Evolutionary conservation across 495 filamentous ascomycete genomes (phyloP), one percentile per base, ranked within the genome.

Genomic region (Neurospora intermedia): DNA sequence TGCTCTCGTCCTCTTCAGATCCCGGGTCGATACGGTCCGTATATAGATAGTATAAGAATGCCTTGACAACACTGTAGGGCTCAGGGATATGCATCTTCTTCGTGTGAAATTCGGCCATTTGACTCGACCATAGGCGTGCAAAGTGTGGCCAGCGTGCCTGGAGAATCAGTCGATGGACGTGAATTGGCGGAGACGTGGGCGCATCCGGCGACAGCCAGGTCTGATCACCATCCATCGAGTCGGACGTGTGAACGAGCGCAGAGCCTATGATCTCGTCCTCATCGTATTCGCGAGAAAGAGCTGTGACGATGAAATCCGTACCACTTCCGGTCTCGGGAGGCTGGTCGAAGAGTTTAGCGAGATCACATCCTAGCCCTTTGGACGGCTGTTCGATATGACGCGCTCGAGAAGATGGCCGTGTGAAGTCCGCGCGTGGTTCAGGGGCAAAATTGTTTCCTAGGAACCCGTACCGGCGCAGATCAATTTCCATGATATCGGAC

Each of bases 81-180:
- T 98, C 96, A 0, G 96, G 94, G 54, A 99, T 97, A 82, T 98
- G 96, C 92, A 99, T 94, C 79, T 92, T 92, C 77, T 94, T 94
- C 15, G 92, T 93, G 80, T 98, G 96, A 77, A 96, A 98, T 79
- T 99, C 96, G 11, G 91, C 89, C 96, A 99, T 98, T 76, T 97
- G 93, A 11, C 95, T 89, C 23, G 92, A 88, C 81, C 96, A 98
- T 6, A 99, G 82, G 11, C 95, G 90, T 35, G 90, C 89, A 81
- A 99, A 99, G 80, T 99, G 96, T 16, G 96, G 95, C 96, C 96
- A 99, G 46, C 96, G 90, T 7, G 96, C 91, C 79, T 94, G 93
- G 23, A 99, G 86, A 70, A 99, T 97, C 72, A 99, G 89, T 73
- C 91, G 91, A 81, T 99, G 96, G 38, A 94, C 94, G 79, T 97